Base-by-base conservation (phyloP, 2,329 filamentous ascomycete genomes). In the Diaporthe citri region DNA sequence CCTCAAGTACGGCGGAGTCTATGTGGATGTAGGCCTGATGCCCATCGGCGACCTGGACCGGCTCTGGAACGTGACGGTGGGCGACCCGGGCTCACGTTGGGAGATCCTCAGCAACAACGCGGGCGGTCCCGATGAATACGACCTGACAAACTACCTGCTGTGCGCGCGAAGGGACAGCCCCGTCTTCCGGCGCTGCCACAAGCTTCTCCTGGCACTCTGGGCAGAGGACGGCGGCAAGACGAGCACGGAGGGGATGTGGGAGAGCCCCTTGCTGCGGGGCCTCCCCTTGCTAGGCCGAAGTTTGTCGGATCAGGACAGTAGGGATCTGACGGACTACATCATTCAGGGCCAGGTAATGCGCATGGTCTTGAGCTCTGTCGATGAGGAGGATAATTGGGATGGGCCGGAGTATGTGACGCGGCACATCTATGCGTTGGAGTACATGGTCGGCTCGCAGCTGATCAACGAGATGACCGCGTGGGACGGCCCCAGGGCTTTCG, bases 1-100 rank as follows among this genome's bases (percentile, higher is more conserved):
- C n/a, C 83, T 90, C 15, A 85, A 82, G 72, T 89, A 91, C 77
- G 90, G 90, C 62, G 90, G 90, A 39, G 85, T 91, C 0, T 92
- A 91, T 77, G 86, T 88, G 0, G 90, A 91, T 77, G 89, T 89
- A 0, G 89, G 90, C 0, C 79, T 90, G 76, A 84, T 91, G 76
- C 87, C 88, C 74, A 90, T 91, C 75, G 89, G 89, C 9, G 88
- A 91, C 80, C 77, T 91, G 3, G 86, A 91, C 78, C 79, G 82
- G 5, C 79, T 91, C 13, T 92, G 89, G 89, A 82, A 82, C 64
- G 77, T 84, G 67, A 89, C 87, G 0, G 80, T 91, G 10, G 86
- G 81, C 5, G 82, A 90, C 74, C 82, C 86, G 0, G 76, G 77
- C 4, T 89, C 87, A 4, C 85, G 80, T 0, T 89, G 82, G 76